Percentiles rank a stretch among this genome's conserved stretches.
phyloP scores from a whole-genome alignment of 2,329 filamentous ascomycete species.

The Elsinoe perseae region DNA sequence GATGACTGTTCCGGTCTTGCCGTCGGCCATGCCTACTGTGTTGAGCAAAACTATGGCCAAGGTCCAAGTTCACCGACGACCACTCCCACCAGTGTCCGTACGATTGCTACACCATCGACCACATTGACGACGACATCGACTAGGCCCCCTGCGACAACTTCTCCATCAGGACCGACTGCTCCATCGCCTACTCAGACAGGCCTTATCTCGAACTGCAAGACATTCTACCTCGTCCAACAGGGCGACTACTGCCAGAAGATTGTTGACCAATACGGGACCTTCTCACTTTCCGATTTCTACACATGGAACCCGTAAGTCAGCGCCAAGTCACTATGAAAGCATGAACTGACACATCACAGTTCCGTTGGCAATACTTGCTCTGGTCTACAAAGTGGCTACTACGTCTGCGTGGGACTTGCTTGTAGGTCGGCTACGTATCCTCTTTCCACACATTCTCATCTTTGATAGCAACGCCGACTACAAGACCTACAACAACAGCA shows the following conservation, averaged over 20 bases:
- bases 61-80: background rate
- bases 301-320: too few species aligned
- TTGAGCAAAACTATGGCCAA: background rate
- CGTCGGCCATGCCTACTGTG: background rate
- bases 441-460: background rate
- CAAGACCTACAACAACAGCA: background rate
- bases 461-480: too few species aligned
- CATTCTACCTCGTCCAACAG: background rate
- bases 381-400: background rate
- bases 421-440: background rate
- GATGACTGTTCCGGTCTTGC: background rate
- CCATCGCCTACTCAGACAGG: background rate
- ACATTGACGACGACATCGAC: background rate
- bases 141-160: background rate
- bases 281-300: background rate
- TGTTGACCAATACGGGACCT: background rate
- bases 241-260: background rate
- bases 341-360: background rate
- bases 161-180: background rate
- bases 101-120: background rate
- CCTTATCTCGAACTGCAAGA: background rate
- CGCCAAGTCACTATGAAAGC: background rate
- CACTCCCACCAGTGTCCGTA: background rate
- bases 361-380: constrained; percentile 1
- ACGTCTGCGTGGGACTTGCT: background rate